phyloP scores from a whole-genome alignment of 768 basidiomycete genomes.

The Thelephora ganbajun region DNA sequence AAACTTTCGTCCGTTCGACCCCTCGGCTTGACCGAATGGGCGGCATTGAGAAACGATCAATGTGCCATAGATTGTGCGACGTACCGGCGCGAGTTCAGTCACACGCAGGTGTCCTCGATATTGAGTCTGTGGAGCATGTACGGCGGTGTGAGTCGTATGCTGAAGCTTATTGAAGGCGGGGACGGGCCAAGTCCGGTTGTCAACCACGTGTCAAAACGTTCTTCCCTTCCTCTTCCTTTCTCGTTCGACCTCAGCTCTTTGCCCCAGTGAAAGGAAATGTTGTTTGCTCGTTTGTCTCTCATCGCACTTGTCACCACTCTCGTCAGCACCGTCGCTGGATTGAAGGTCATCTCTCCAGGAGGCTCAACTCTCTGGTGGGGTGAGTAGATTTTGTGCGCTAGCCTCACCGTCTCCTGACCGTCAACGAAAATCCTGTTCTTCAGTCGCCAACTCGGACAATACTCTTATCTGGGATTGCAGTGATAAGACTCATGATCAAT shows the following conservation, averaged over 20 bases:
- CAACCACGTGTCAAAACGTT: neutral
- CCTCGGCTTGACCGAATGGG: no score
- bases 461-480: conserved; percentile 45
- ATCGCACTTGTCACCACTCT: conserved; percentile 25
- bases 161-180: no score
- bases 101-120: no score
- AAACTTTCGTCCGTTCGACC: no score
- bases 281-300: conserved; percentile 20
- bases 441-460: conserved; percentile 46
- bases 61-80: no score
- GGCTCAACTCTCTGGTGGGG: conserved; percentile 43
- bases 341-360: conserved; percentile 32
- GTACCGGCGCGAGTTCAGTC: no score
- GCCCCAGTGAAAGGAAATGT: conserved; percentile 12
- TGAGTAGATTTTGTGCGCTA: conserved; percentile 17
- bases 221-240: conserved; percentile 7
- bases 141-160: no score
- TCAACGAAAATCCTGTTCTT: neutral
- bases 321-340: conserved; percentile 23
- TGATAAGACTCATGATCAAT: conserved; percentile 22
- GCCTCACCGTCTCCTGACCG: neutral
- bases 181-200: no score
- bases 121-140: no score
- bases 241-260: neutral
- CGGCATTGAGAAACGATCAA: no score